A percentile compares a stretch with the other conserved stretches of the same genome.
Conservation (phyloP, 371 early-diverging fungal species). For the Choanephora cucurbitarum region DNA sequence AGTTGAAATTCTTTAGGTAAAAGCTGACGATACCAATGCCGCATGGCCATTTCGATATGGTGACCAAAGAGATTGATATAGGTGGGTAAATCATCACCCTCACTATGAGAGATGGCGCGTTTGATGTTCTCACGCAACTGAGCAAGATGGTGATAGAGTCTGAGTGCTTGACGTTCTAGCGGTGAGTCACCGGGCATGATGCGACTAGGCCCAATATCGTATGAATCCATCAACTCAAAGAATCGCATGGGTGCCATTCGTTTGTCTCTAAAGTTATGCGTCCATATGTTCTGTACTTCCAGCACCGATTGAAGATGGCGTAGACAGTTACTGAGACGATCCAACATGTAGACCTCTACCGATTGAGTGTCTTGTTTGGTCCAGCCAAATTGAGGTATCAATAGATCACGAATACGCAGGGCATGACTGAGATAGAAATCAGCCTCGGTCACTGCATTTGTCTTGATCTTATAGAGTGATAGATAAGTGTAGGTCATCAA, state of each 20-base stretch:
- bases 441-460: slow-evolving; percentile 11
- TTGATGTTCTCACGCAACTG: slow-evolving; percentile 17
- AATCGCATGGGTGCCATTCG: not conserved
- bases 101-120: not conserved
- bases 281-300: not conserved
- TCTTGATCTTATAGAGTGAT: slow-evolving; percentile 26
- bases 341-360: slow-evolving; percentile 7
- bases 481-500: slow-evolving; percentile 26
- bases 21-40: slow-evolving; percentile 34
- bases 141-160: slow-evolving; percentile 5
- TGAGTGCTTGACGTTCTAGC: slow-evolving; percentile 20
- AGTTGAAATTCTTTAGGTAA: slow-evolving; percentile 28
- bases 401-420: slow-evolving; percentile 25
- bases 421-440: slow-evolving; percentile 27
- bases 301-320: slow-evolving; percentile 2
- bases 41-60: slow-evolving; percentile 38
- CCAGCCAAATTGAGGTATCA: slow-evolving; percentile 17
- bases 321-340: slow-evolving; percentile 10
- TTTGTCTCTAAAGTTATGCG: not conserved
- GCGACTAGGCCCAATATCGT: not conserved
- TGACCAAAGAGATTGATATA: slow-evolving; percentile 35
- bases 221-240: slow-evolving; percentile 3
- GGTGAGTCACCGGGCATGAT: slow-evolving; percentile 19
- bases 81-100: slow-evolving; percentile 10
- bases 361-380: not conserved